Evolutionary conservation across 805 yeast genomes (phyloP), one percentile per base, ranked within the genome.

Genomic region (Candida koratica): DNA sequence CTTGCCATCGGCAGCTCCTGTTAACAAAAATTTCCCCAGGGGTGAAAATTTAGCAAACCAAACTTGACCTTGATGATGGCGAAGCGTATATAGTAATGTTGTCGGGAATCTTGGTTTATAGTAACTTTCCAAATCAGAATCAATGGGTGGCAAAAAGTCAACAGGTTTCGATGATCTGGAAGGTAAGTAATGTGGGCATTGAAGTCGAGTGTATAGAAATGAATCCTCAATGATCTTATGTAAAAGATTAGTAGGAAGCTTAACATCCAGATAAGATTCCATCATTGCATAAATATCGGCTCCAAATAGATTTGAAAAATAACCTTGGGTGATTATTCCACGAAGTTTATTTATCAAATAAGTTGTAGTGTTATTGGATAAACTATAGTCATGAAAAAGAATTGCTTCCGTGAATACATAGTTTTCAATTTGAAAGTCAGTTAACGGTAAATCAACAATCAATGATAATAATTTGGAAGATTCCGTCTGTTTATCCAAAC

Each of bases 21-120:
- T 75, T n/a, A 86, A 94, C 25, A 89, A 61, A 44, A 66, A 78
- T 43, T 69, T 71, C 3, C 96, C 96, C 58, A 75, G 72, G 30
- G 87, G 84, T 5, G 93, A 81, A 52, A 85, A 88, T 39, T 75
- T 74, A 10, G 83, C 69, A 52, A 69, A 82, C 97, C 97, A 89
- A 9, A 86, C 90, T 55, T 89, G 95, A 51, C 81, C 77, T 1
- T 61, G 56, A 49, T 84, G 93, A 28, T 68, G 64, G 1, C 58
- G 45, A 5, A 84, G 57, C 0, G 71, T 67, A 38, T 68, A 66
- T 9, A 73, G 51, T 3, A 73, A 55, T 3, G 60, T 61, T 14
- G 66, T 66, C 1, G 87, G 86, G 41, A 76, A 72, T 26, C 55
- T 48, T 13, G 43, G 39, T 31, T 45, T 46, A 30, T 45, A 51